These are phyloP conservation scores for Daldinia childiae DNA, from an alignment of 495 filamentous ascomycete species.

Conservation along the genomic window DNA sequence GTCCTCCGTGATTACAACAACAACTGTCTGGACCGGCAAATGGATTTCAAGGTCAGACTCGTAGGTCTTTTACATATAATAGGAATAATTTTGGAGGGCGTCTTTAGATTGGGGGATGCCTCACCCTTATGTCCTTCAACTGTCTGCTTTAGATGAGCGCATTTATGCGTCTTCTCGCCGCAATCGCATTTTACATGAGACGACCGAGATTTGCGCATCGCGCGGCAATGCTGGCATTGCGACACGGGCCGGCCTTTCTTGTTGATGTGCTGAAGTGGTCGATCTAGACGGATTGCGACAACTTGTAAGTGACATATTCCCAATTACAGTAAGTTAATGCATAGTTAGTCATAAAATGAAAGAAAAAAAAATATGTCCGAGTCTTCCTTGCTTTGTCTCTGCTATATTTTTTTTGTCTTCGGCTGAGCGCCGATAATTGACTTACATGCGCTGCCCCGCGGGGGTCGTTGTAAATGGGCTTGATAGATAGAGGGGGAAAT, in stretches of 20 bases:
- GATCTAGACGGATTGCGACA: conserved; percentile 66
- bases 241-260: conserved; percentile 98
- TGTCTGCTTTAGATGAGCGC: conserved; percentile 65
- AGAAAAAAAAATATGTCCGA: background rate
- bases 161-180: conserved; percentile 86
- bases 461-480: conserved; percentile 21
- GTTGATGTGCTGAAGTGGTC: conserved; percentile 93
- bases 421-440: conserved; percentile 10
- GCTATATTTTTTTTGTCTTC: background rate
- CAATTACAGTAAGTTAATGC: conserved; percentile 1
- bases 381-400: background rate
- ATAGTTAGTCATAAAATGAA: background rate
- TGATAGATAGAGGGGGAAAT: background rate
- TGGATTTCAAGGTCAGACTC: conserved; percentile 58
- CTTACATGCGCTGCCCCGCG: conserved; percentile 46
- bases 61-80: conserved; percentile 14
- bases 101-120: conserved; percentile 34
- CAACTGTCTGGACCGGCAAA: conserved; percentile 71
- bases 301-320: conserved; percentile 44
- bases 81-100: conserved; percentile 11
- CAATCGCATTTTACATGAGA: conserved; percentile 98
- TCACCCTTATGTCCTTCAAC: conserved; percentile 66
- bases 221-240: conserved; percentile 97
- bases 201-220: conserved; percentile 95
- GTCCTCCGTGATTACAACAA: conserved; percentile 89